Evolutionary conservation across 208 protist species (phyloP), one percentile per base, ranked within the genome.

Genomic region (Wallacemonas rigidus): DNA sequence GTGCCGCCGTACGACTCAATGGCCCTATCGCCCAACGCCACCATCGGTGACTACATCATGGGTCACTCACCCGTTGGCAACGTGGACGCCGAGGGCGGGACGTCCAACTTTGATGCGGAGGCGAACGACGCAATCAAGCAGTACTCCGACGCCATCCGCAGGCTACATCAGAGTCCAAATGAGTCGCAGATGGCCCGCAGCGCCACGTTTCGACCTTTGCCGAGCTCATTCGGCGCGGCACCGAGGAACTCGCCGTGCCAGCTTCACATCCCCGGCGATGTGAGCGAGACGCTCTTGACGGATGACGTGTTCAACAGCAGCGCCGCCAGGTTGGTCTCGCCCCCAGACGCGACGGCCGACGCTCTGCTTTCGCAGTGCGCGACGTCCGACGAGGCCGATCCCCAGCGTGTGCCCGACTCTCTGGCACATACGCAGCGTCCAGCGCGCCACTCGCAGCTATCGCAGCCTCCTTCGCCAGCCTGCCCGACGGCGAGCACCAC

Each of bases 21-120:
- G 5, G 41, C 40, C 7, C 60, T 65, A 8, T 15, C 56, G 8
- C 8, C 8, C 14, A 17, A 38, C 9, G 38, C 60, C n/a, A 65
- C 43, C 41, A n/a, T 65, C 4, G 60, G 60, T 44, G 60, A 65
- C 43, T 65, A 51, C 60, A 65, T 65, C 43, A 65, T 65, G 60
- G 43, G 43, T n/a, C 60, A 65, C 60, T 65, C 60, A 17, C 60
- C 60, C 6, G 60, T 65, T 3, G 60, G 60, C 41, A 6, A 65
- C 60, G 60, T 65, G 11, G 40, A 35, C 38, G 4, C n/a, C 11
- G 9, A 3, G 9, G 60, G 60, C 41, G 9, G 17, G 41, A 65
- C 43, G 8, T 45, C 60, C 40, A n/a, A 41, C 60, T 65, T 65
- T 17, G 60, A 65, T 5, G 8, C 38, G 2, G 60, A 65, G 41